Percentiles rank a stretch among this genome's conserved stretches.
These are phyloP conservation scores for Diutina catenulata DNA, from an alignment of 1,139 yeast genomes.

Conservation along the genomic window DNA sequence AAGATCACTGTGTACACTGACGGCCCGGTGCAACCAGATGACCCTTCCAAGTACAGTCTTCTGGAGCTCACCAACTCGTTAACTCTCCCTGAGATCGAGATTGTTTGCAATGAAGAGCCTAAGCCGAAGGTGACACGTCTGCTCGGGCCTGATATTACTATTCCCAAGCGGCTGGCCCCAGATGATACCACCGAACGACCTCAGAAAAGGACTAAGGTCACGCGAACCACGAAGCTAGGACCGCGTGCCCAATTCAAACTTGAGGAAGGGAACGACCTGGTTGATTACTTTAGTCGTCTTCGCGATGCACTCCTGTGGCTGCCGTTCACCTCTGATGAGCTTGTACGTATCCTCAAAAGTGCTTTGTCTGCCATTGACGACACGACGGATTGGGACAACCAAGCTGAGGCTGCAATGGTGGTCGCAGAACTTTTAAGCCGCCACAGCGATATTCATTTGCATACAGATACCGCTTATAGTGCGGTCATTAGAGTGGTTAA, in stretches of 20 bases:
- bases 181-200: neutral
- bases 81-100: too few relatives aligned
- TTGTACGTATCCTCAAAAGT: neutral
- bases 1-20: neutral
- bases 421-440: neutral
- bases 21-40: neutral
- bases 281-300: neutral
- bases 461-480: neutral
- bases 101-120: too few relatives aligned
- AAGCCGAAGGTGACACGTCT: too few relatives aligned
- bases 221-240: too few relatives aligned
- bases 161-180: neutral
- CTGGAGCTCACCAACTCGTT: too few relatives aligned
- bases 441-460: neutral
- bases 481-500: conserved; percentile 1
- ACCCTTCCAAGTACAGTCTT: too few relatives aligned
- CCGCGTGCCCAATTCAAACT: neutral
- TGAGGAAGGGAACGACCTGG: neutral
- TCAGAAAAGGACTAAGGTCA: neutral
- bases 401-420: neutral
- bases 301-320: neutral
- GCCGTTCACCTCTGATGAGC: neutral
- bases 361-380: neutral
- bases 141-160: too few relatives aligned
- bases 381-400: conserved; percentile 3